Percentiles rank a stretch among this genome's conserved stretches.
phyloP scores from a whole-genome alignment of 352 stramenopile species.

The Globisporangium megalacanthum region DNA sequence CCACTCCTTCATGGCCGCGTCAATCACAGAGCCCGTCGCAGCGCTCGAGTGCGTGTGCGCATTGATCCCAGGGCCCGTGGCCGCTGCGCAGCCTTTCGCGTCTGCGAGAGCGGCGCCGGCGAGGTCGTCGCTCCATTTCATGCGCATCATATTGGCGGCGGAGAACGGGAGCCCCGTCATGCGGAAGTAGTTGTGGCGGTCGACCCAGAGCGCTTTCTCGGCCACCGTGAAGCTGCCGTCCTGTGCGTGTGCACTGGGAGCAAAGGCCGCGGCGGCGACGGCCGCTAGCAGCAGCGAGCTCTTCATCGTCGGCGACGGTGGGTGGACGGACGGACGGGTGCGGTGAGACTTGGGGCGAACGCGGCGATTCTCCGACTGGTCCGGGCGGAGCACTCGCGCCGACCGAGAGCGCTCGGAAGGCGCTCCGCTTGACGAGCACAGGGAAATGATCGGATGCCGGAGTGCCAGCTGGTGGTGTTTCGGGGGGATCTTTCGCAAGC shows the following conservation, averaged over 20 bases:
- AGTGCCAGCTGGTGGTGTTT: too few species aligned
- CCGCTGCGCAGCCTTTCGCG: slow-evolving; percentile 32
- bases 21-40: slow-evolving; percentile 25
- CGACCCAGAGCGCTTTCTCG: slow-evolving; percentile 61
- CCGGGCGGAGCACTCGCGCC: too few species aligned
- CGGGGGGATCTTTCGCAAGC: too few species aligned
- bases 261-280: neutral
- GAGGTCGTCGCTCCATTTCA: slow-evolving; percentile 54
- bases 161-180: slow-evolving; percentile 62
- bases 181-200: slow-evolving; percentile 77
- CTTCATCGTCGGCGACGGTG: slow-evolving; percentile 6
- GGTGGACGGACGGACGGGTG: too few species aligned
- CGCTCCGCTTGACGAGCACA: too few species aligned
- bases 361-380: too few species aligned
- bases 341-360: too few species aligned
- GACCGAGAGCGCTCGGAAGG: too few species aligned
- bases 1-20: slow-evolving; percentile 55
- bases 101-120: slow-evolving; percentile 31
- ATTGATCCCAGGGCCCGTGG: slow-evolving; percentile 36
- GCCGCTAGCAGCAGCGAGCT: slow-evolving; percentile 7
- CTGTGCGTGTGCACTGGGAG: slow-evolving; percentile 7
- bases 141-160: slow-evolving; percentile 55
- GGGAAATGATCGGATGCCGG: too few species aligned
- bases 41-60: slow-evolving; percentile 29
- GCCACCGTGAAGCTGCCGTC: slow-evolving; percentile 18